phyloP scores from a whole-genome alignment of 257 asterid genomes.

The Henckelia pumila region DNA sequence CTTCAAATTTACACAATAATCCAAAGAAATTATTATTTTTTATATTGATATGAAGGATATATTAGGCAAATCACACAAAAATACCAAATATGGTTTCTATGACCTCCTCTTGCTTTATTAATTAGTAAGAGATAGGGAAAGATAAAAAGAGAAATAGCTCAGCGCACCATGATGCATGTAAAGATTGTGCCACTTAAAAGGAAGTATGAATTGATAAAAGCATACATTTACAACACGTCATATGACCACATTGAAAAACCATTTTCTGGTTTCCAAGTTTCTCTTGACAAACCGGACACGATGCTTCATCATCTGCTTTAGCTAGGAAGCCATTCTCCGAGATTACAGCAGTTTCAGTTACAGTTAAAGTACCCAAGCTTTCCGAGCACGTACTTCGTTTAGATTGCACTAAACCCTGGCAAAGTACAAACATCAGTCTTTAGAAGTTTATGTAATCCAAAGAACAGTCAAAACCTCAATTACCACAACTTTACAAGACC shows the following conservation, averaged over 20 bases:
- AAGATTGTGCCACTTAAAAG: slow-evolving; percentile 14
- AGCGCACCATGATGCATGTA: slow-evolving; percentile 17
- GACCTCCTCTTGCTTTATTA: too few relatives aligned
- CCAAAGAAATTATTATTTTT: too few relatives aligned
- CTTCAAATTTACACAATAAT: too few relatives aligned
- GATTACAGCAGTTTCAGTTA: slow-evolving; percentile 31
- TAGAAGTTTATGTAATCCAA: slow-evolving; percentile 8
- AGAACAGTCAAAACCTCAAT: slow-evolving; percentile 17
- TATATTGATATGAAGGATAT: too few relatives aligned
- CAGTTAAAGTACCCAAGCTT: slow-evolving; percentile 35
- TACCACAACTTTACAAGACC: too few relatives aligned
- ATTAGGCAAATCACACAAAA: too few relatives aligned
- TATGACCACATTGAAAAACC: slow-evolving; percentile 97
- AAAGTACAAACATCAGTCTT: slow-evolving; percentile 23
- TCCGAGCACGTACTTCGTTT: slow-evolving; percentile 43
- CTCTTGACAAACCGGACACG: slow-evolving; percentile 96
- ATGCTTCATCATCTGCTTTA: slow-evolving; percentile 41
- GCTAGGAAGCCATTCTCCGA: slow-evolving; percentile 35
- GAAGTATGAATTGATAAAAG: slow-evolving; percentile 26
- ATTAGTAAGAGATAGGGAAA: too few relatives aligned
- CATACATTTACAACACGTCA: slow-evolving; percentile 93
- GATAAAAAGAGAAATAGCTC: slow-evolving; percentile 1
- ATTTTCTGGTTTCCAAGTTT: slow-evolving; percentile 78
- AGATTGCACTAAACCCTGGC: slow-evolving; percentile 81
- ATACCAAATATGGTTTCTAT: too few relatives aligned